Base-by-base conservation (phyloP, 192 early-diverging fungal genomes). In the Phlyctochytrium planicorne region DNA sequence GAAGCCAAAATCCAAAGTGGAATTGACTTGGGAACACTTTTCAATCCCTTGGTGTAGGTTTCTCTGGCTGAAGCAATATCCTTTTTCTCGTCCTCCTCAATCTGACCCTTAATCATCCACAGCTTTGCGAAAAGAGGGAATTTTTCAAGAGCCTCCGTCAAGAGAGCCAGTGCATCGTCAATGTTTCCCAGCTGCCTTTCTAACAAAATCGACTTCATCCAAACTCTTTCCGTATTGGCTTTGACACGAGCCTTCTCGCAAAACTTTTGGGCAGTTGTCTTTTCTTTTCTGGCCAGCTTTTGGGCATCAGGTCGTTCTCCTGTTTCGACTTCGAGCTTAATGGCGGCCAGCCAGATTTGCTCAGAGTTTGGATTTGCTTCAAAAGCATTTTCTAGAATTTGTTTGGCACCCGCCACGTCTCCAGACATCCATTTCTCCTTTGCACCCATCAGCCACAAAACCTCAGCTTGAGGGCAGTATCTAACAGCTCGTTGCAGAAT, bases 401-500 rank as follows among this genome's bases (percentile, higher is more conserved):
- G 77, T 30, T 94, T 89, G 12, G 96, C 97, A 27, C 86, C 91
- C 2, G 82, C 79, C 17, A 98, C 83, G 70, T 95, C 90, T 3
- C 89, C 88, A 14, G 84, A 82, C 20, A 88, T 60, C 96, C 96
- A 97, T 73, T 91, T 92, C 57, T 97, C 94, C 72, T 97, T 96
- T 31, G 97, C 97, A 0, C 85, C 90, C 91, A 97, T 97, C 31
- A 99, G 83, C 97, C 97, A 99, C 53, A 99, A 78, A 1, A 92
- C 82, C 74, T 99, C 94, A 23, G 89, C 90, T 37, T 93, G 90
- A 50, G 96, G 97, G 71, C 93, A 96, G 65, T 89, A 87, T 62
- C 84, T 82, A 50, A 98, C 93, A 1, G 95, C 92, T 16, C 93
- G 89, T 57, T 89, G 78, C 30, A 99, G 72, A 36, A 99, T 65